Conservation (phyloP, 352 stramenopile species). For the Sclerospora graminicola region DNA sequence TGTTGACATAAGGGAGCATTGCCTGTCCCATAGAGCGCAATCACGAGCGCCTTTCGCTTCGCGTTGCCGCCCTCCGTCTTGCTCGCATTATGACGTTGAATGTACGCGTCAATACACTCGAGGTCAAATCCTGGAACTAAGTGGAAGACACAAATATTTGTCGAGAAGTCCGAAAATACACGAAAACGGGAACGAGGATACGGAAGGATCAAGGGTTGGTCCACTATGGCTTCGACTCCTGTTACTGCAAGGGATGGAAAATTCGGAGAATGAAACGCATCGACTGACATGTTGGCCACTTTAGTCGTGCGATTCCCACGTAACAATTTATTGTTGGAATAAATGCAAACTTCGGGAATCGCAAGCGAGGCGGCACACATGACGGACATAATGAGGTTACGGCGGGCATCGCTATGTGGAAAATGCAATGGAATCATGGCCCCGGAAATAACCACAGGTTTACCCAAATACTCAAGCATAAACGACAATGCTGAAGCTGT, state of each 20-base stretch:
- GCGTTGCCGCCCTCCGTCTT: constrained; percentile 14
- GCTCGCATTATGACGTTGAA: constrained; percentile 41
- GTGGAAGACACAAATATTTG: constrained; percentile 88
- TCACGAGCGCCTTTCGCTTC: constrained; percentile 66
- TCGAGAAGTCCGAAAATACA: constrained; percentile 87
- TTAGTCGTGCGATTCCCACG: constrained; percentile 94
- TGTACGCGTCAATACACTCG: constrained; percentile 78
- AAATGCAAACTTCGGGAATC: constrained; percentile 88
- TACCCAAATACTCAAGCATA: constrained; percentile 96
- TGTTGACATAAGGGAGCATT: constrained; percentile 89
- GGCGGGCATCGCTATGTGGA: constrained; percentile 92
- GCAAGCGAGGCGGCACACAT: constrained; percentile 69
- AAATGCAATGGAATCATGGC: constrained; percentile 94
- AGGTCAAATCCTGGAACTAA: constrained; percentile 84
- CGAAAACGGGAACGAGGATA: constrained; percentile 83
- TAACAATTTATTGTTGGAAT: constrained; percentile 94
- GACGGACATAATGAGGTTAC: constrained; percentile 94
- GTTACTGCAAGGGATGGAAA: constrained; percentile 89
- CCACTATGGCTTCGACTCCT: constrained; percentile 89
- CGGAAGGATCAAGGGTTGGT: constrained; percentile 83
- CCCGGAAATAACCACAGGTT: constrained; percentile 93
- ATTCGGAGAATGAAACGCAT: constrained; percentile 96
- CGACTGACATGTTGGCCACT: constrained; percentile 89
- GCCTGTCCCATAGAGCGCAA: constrained; percentile 94
- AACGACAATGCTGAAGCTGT: constrained; percentile 91